Evolutionary conservation across 768 basidiomycete species (phyloP).

Genomic region (Amanita phalloides): DNA sequence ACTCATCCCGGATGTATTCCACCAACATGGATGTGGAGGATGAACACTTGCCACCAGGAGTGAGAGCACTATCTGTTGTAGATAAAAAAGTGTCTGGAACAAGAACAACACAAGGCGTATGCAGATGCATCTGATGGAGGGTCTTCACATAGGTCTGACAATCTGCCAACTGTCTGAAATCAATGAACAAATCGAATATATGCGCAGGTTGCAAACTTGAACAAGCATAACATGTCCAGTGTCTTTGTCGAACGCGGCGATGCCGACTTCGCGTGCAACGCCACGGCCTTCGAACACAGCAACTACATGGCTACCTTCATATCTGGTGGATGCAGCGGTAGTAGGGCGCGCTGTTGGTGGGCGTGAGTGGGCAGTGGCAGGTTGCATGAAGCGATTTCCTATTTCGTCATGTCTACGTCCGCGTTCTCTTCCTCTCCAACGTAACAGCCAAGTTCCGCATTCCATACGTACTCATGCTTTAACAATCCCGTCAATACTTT

Average conservation of each 20-base stretch:
- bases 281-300: conserved; percentile 72
- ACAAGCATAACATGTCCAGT: conserved; percentile 68
- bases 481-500: conserved; percentile 49
- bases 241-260: conserved; percentile 76
- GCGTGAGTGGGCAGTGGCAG: conserved; percentile 26
- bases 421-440: conserved; percentile 18
- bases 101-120: conserved; percentile 59
- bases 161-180: conserved; percentile 54
- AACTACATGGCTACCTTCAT: conserved; percentile 53
- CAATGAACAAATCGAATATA: conserved; percentile 1
- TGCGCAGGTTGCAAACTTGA: conserved; percentile 41
- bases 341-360: conserved; percentile 44
- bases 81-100: conserved; percentile 78
- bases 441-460: conserved; percentile 31
- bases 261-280: conserved; percentile 74
- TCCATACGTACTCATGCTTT: conserved; percentile 65
- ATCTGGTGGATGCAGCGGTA: conserved; percentile 47
- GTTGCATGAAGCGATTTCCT: conserved; percentile 4
- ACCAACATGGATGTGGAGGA: conserved; percentile 52
- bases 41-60: conserved; percentile 32
- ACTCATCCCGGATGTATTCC: conserved; percentile 64
- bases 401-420: conserved; percentile 3
- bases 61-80: conserved; percentile 35
- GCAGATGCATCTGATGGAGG: conserved; percentile 74
- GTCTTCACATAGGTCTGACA: conserved; percentile 86